A percentile compares a stretch with the other conserved stretches of the same genome.
These are phyloP conservation scores for Gentiana straminea DNA, from an alignment of 257 asterid species.

Conservation along the genomic window DNA sequence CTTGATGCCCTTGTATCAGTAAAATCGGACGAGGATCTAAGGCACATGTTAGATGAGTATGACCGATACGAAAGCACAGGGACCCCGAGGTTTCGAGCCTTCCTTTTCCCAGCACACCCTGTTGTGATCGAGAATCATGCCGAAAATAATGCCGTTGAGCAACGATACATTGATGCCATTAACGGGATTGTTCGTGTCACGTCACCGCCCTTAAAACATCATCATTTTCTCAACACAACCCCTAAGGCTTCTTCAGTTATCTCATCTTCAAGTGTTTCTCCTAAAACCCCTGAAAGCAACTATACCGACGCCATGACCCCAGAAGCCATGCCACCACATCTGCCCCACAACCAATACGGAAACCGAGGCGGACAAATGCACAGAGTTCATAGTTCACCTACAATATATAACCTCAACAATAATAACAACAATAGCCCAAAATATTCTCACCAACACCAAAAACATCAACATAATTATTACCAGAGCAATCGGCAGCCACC, in stretches of 20 bases:
- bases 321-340: slow-evolving; percentile 10
- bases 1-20: slow-evolving; percentile 75
- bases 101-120: slow-evolving; percentile 55
- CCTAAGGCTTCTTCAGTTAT: slow-evolving; percentile 26
- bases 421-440: slow-evolving; percentile 13
- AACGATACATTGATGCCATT: slow-evolving; percentile 62
- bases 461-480: slow-evolving; percentile 10
- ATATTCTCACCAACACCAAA: slow-evolving; percentile 14
- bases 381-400: slow-evolving; percentile 63
- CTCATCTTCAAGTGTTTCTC: slow-evolving; percentile 37
- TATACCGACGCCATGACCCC: slow-evolving; percentile 26
- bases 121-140: slow-evolving; percentile 22
- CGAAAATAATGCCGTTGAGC: slow-evolving; percentile 36
- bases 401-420: slow-evolving; percentile 37
- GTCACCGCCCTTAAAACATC: slow-evolving; percentile 12
- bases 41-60: slow-evolving; percentile 66
- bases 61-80: slow-evolving; percentile 35
- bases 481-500: background rate
- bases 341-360: slow-evolving; percentile 7
- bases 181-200: slow-evolving; percentile 38
- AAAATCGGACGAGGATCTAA: slow-evolving; percentile 64
- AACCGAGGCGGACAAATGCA: slow-evolving; percentile 24
- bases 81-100: slow-evolving; percentile 47
- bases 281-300: slow-evolving; percentile 44
- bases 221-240: slow-evolving; percentile 17